Percentiles rank a stretch among this genome's conserved stretches.
Conservation (phyloP, 176 grass and related monocot genomes). For the barley (Hordeum vulgare) region MorexV3_pseudomolecules_assembly NC_058523.1:202069879-202070378, state of each 20-base stretch:
- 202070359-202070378: neutral
- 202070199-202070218: neutral
- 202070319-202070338: neutral
- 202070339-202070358: slow-evolving; percentile 13
- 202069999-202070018: slow-evolving; percentile 7
- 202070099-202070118: slow-evolving; percentile 28
- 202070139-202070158: neutral
- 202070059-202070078: slow-evolving; percentile 12
- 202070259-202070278: neutral
- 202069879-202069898: neutral
- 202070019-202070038: slow-evolving; percentile 18
- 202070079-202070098: slow-evolving; percentile 10
- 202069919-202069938: neutral
- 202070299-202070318: neutral
- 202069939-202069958: slow-evolving; percentile 11
- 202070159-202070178: neutral
- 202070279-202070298: neutral
- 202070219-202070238: neutral
- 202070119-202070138: neutral
- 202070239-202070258: neutral
- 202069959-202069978: neutral
- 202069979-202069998: neutral
- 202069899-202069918: neutral
- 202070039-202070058: slow-evolving; percentile 4
- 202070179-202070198: neutral